Percentiles rank a stretch among this genome's conserved stretches.
These are phyloP conservation scores for Acanthamoeba lugdunensis DNA, from an alignment of 208 protist genomes.

Conservation along the genomic window DNA sequence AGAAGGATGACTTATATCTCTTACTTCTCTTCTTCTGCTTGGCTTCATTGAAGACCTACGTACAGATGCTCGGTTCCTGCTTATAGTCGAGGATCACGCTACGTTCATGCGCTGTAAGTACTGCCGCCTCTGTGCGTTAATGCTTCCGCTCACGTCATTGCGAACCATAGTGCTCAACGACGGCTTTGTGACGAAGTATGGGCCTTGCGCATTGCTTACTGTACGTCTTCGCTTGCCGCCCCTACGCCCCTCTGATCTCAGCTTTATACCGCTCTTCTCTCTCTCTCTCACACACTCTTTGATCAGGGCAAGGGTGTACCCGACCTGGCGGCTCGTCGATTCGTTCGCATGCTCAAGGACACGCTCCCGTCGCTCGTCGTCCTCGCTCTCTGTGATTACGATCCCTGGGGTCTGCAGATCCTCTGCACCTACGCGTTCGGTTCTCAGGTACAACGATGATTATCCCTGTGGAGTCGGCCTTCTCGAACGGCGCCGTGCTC, in stretches of 20 bases:
- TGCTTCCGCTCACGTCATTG: not conserved
- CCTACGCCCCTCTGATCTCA: not conserved
- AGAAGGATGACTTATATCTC: no score
- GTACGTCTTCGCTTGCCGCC: not conserved
- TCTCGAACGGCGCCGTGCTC: not conserved
- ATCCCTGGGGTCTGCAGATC: constrained; percentile 60
- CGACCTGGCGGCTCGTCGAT: constrained; percentile 28
- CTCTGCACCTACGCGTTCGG: constrained; percentile 62
- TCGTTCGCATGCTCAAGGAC: constrained; percentile 50
- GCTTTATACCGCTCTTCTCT: no score
- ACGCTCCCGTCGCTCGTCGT: constrained; percentile 22
- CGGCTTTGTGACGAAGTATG: constrained; percentile 21
- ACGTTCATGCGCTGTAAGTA: constrained; percentile 60
- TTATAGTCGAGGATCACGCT: constrained; percentile 60
- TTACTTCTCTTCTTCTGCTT: not conserved
- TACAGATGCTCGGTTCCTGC: constrained; percentile 46
- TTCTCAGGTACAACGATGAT: not conserved
- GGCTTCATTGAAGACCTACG: not conserved
- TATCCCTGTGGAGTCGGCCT: not conserved
- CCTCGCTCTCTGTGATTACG: constrained; percentile 54
- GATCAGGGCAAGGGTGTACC: constrained; percentile 66
- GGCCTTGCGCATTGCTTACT: constrained; percentile 35
- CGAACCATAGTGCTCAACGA: constrained; percentile 47
- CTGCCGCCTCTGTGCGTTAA: not conserved
- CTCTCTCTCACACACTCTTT: not conserved